These are phyloP conservation scores for Carex scoparia DNA, from an alignment of 176 grass and related monocot species.

Conservation along the genomic window DNA sequence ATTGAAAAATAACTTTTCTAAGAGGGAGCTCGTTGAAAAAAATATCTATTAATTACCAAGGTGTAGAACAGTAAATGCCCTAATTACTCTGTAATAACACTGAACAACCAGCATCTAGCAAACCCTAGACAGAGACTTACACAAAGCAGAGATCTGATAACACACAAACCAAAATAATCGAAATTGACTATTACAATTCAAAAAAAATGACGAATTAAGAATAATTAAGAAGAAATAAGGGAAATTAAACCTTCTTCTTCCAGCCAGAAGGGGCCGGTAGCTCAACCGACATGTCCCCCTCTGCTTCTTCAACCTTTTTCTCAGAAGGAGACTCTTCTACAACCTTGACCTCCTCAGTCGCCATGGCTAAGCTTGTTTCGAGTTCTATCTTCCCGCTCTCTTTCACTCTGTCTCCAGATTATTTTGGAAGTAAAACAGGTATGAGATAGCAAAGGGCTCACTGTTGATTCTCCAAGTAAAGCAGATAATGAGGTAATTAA, in stretches of 20 bases:
- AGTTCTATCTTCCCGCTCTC: constrained; percentile 34
- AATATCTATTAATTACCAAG: neutral
- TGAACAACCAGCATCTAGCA: neutral
- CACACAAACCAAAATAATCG: neutral
- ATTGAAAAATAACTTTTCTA: neutral
- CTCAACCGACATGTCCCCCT: constrained; percentile 22
- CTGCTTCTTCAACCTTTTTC: constrained; percentile 13
- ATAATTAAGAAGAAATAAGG: neutral
- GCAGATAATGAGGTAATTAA: neutral
- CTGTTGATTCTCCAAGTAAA: neutral
- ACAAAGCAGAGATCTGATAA: constrained; percentile 4
- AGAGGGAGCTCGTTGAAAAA: neutral
- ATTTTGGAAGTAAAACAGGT: neutral
- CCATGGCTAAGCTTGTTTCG: constrained; percentile 24
- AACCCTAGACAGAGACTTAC: constrained; percentile 22
- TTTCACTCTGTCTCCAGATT: neutral
- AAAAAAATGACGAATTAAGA: neutral
- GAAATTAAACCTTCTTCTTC: constrained; percentile 36
- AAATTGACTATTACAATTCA: neutral
- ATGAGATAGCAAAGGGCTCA: neutral
- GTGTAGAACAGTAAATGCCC: neutral
- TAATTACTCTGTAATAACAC: constrained; percentile 17
- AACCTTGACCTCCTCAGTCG: constrained; percentile 15
- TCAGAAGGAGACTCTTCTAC: constrained; percentile 4
- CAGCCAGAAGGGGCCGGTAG: constrained; percentile 27